Conservation (phyloP, 345 rosid genomes). For the Physaria fendleri region DNA sequence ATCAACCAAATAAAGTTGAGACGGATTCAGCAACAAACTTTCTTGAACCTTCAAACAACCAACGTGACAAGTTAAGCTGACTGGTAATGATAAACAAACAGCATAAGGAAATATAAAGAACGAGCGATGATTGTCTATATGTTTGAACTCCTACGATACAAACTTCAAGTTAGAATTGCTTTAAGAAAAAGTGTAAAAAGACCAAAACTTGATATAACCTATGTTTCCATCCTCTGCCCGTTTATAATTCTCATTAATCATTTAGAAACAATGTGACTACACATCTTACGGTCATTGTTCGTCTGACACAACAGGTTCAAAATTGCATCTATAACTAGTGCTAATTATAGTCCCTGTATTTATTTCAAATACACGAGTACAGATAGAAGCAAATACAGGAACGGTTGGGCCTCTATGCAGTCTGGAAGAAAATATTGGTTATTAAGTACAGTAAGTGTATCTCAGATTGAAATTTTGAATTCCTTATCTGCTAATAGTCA, state of each 20-base stretch:
- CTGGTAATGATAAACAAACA: neutral
- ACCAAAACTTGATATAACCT: neutral
- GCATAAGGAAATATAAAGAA: neutral
- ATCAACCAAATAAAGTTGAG: neutral
- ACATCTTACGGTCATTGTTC: neutral
- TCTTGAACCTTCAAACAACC: constrained; percentile 6
- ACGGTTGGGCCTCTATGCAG: neutral
- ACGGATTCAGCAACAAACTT: neutral
- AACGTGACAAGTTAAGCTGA: neutral
- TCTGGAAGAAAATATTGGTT: neutral
- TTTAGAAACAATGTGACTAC: neutral
- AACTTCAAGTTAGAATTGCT: neutral
- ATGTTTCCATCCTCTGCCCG: neutral
- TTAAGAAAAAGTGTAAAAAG: neutral
- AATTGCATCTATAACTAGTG: neutral
- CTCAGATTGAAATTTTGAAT: neutral
- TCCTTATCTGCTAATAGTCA: neutral
- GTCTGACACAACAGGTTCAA: neutral
- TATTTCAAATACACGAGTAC: neutral
- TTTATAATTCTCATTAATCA: neutral
- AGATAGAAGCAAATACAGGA: neutral
- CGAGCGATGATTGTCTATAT: neutral
- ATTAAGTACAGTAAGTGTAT: neutral
- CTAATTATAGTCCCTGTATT: neutral
- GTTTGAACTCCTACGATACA: neutral